Percentiles rank a stretch among this genome's conserved stretches.
Conservation (phyloP, 345 rosid genomes). For the Citrus mangshanensis region DNA sequence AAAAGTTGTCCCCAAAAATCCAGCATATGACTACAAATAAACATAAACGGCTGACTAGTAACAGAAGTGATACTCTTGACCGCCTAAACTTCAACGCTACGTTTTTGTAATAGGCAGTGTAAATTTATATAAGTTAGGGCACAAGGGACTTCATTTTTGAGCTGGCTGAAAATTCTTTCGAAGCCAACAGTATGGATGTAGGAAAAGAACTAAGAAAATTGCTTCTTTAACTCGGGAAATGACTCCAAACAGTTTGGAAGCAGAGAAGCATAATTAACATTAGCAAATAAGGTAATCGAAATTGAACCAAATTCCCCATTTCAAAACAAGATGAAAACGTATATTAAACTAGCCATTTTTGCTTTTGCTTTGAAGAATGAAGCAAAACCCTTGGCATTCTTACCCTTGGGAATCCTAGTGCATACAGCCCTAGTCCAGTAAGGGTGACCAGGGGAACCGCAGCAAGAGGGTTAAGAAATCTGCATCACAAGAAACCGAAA, state of each 20-base stretch:
- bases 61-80: neutral
- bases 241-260: neutral
- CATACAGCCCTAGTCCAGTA: slow-evolving; percentile 76
- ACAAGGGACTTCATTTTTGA: neutral
- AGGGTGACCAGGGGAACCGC: slow-evolving; percentile 82
- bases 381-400: slow-evolving; percentile 3
- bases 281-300: neutral
- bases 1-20: neutral
- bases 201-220: neutral
- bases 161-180: neutral
- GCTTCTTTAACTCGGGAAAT: neutral
- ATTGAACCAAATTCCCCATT: neutral
- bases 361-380: neutral
- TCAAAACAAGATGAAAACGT: neutral
- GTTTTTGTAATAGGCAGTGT: neutral
- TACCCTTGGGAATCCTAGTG: slow-evolving; percentile 75
- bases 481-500: slow-evolving; percentile 28
- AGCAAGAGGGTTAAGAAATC: slow-evolving; percentile 79
- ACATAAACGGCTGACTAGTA: neutral
- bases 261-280: neutral
- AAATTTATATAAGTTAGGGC: neutral
- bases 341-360: neutral
- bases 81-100: neutral
- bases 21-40: neutral
- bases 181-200: neutral